phyloP scores from a whole-genome alignment of 805 yeast species.

The Ogataea populi-albae region DNA sequence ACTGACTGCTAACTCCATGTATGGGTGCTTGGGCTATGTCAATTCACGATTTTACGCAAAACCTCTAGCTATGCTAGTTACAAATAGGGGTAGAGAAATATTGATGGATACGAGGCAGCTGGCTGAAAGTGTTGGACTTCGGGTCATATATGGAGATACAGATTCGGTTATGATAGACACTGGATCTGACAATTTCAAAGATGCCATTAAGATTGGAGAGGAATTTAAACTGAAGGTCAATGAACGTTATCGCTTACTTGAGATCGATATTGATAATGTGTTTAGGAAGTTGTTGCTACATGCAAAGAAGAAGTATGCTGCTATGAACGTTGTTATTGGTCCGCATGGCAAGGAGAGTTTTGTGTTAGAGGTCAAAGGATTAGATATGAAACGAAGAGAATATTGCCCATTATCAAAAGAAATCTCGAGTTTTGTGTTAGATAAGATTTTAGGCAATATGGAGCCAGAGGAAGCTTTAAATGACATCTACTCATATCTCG shows the following conservation, averaged over 20 bases:
- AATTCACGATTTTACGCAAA: constrained; percentile 92
- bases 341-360: constrained; percentile 53
- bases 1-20: constrained; percentile 98
- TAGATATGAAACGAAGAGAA: constrained; percentile 96
- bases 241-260: constrained; percentile 81
- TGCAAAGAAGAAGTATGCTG: constrained; percentile 98
- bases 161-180: constrained; percentile 99
- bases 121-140: constrained; percentile 78
- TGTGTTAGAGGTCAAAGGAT: constrained; percentile 85
- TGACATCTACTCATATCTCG: constrained; percentile 70
- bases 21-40: constrained; percentile 94
- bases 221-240: constrained; percentile 83
- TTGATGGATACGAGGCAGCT: constrained; percentile 88
- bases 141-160: constrained; percentile 96
- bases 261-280: constrained; percentile 92
- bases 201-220: constrained; percentile 79
- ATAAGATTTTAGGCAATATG: constrained; percentile 64
- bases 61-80: constrained; percentile 93
- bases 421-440: constrained; percentile 70
- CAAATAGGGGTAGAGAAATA: constrained; percentile 93
- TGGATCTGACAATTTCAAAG: constrained; percentile 61
- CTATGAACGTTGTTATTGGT: constrained; percentile 56
- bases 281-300: constrained; percentile 81
- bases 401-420: constrained; percentile 91
- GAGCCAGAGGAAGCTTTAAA: constrained; percentile 76